Evolutionary conservation across 148 eudicot species (phyloP), one percentile per base, ranked within the genome.

Genomic region (Arbutus unedo): DNA sequence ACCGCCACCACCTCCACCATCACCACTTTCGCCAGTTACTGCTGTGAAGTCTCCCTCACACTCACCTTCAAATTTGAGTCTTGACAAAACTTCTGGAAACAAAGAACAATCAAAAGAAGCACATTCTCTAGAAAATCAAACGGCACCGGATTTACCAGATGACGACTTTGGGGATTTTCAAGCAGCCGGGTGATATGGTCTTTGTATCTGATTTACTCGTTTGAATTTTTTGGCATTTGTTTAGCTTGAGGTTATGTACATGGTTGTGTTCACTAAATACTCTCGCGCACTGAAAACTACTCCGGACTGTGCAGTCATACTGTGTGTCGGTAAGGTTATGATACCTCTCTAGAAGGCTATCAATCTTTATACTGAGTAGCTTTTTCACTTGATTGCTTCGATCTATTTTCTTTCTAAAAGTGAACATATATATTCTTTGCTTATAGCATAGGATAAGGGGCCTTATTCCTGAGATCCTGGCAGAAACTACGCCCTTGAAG

Each of bases 101-200:
- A 82, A 78, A 82, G 85, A 83, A 81, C 71, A 87, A 56, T 55
- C 88, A 8, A 79, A 80, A 81, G 90, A 85, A 76, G 57, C 85
- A 54, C 77, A 80, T 64, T 49, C 90, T n/a, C 78, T 62, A 47
- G 90, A 88, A 82, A 78, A 72, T 66, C 86, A 79, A 83, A 86
- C 51, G 74, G 56, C 87, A 38, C 91, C 86, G 76, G 92, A 91
- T 84, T 59, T 85, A 71, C 93, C 89, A 38, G 98, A 96, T 53
- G 97, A 96, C 19, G 99, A 96, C 79, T 96, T 94, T 70, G 99
- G 98, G 25, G 99, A 96, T 90, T 96, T 96, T 87, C 99, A 96
- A 86, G 87, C 93, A 6, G 99, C 99, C 56, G 82, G 88, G 66
- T 89, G 80, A 88, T 81, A 49, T 57, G 70, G 59, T 71, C 31